These are phyloP conservation scores for Sclerotinia borealis DNA, from an alignment of 2,329 filamentous ascomycete genomes.

Conservation along the genomic window DNA sequence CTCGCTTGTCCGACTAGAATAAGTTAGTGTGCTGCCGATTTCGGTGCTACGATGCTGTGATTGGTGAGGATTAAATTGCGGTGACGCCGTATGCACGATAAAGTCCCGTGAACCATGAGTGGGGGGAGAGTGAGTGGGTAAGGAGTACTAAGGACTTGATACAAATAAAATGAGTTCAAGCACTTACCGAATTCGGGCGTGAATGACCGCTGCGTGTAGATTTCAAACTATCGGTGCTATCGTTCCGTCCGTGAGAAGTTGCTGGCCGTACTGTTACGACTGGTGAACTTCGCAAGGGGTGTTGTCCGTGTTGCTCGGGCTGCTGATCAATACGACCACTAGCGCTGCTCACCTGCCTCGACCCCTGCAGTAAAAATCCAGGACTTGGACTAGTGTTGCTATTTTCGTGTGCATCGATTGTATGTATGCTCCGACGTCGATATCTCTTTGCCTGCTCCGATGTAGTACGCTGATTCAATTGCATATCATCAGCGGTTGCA, in stretches of 20 bases:
- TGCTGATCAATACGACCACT: slow-evolving; percentile 30
- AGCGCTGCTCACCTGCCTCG: slow-evolving; percentile 27
- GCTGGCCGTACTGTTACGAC: slow-evolving; percentile 23
- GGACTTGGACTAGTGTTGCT: slow-evolving; percentile 12
- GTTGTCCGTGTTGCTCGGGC: slow-evolving; percentile 28
- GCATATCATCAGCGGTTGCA: slow-evolving; percentile 32
- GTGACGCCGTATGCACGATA: slow-evolving; percentile 19
- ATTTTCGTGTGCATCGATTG: slow-evolving; percentile 40
- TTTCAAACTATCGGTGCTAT: slow-evolving; percentile 59
- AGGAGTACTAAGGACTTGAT: background rate
- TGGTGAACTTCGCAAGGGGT: slow-evolving; percentile 32
- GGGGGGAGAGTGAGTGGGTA: slow-evolving; percentile 5
- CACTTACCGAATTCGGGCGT: slow-evolving; percentile 62
- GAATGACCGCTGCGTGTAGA: slow-evolving; percentile 54
- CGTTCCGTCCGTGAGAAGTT: slow-evolving; percentile 37
- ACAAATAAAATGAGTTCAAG: slow-evolving; percentile 7
- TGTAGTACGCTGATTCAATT: slow-evolving; percentile 49
- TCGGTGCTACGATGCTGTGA: slow-evolving; percentile 20
- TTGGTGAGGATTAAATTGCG: slow-evolving; percentile 31
- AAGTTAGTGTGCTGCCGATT: slow-evolving; percentile 41
- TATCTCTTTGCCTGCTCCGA: slow-evolving; percentile 69
- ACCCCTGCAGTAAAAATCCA: slow-evolving; percentile 26
- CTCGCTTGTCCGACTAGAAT: slow-evolving; percentile 54
- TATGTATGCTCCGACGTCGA: slow-evolving; percentile 76
- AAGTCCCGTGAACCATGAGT: slow-evolving; percentile 15